Evolutionary conservation across 257 asterid species (phyloP), one percentile per base, ranked within the genome.

Genomic region (Plantago ovata): DNA sequence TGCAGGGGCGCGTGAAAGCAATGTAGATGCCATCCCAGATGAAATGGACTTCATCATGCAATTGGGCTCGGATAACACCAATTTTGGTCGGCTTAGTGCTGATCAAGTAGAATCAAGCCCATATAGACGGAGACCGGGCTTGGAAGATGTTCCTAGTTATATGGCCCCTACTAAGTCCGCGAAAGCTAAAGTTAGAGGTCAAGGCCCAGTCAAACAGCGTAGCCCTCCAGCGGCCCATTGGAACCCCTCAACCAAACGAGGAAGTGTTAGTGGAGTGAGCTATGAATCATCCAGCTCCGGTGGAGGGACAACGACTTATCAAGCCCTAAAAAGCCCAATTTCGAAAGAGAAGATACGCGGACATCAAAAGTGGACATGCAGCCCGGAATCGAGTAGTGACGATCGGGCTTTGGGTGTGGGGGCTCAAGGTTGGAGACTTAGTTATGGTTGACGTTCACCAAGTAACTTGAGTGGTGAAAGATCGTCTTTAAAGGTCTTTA

Each of bases 91-190:
- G 23, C 54, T 64, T n/a, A 71, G 67, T 10, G 62, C 60, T 3
- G 81, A 64, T 52, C 57, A 61, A 6, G 41, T 53, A 0, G 79
- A 73, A 56, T 60, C 79, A 13, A 83, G 87, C 82, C 92, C 86
- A 23, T 73, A 68, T 33, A 23, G 58, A 6, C 68, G 74, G 0
- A 61, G 69, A 0, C 13, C 61, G 64, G 67, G 75, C 53, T 13
- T 36, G 49, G 71, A 68, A 16, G 60, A 55, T 14, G 46, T 65
- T 39, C 98, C 98, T 0, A 85, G 96, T 64, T 92, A 83, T 63
- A 88, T 92, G 98, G 86, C 88, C 72, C 88, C 87, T 4, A 92
- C 98, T 11, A 77, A 88, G 61, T 87, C 98, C 0, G 91, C 98
- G 0, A 87, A 83, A 57, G 96, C 98, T 0, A 92, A 88, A 73